These are phyloP conservation scores for Calonectria hawksworthii DNA, from an alignment of 2,329 filamentous ascomycete species.

Conservation along the genomic window DNA sequence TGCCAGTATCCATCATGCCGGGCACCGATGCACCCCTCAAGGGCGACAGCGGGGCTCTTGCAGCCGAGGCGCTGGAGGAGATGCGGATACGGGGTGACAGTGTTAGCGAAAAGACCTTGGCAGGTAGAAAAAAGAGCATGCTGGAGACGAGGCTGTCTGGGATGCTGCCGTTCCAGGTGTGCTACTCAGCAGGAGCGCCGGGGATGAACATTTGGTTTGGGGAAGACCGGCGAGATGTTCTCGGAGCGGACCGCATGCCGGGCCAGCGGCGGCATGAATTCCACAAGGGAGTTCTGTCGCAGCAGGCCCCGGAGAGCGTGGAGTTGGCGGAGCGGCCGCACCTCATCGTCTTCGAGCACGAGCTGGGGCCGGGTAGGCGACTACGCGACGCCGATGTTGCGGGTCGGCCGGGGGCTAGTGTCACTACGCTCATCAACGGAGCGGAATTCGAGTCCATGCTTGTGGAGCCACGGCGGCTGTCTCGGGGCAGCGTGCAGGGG, in stretches of 20 bases:
- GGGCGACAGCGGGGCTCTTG: constrained; percentile 28
- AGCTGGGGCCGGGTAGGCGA: constrained; percentile 4
- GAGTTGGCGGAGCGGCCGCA: constrained; percentile 30
- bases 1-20: constrained; percentile 40
- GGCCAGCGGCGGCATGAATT: constrained; percentile 42
- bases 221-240: constrained; percentile 43
- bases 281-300: constrained; percentile 30
- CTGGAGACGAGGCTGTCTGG: constrained; percentile 40
- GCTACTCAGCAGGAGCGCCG: constrained; percentile 39
- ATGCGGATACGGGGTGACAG: constrained; percentile 29
- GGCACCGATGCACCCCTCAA: constrained; percentile 3
- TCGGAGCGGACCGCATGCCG: constrained; percentile 46
- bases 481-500: neutral
- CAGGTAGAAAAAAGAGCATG: constrained; percentile 24
- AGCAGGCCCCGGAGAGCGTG: neutral
- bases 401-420: constrained; percentile 30
- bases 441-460: constrained; percentile 5
- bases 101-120: constrained; percentile 36
- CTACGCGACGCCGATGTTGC: constrained; percentile 36
- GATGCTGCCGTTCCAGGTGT: constrained; percentile 45
- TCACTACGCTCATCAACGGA: constrained; percentile 30
- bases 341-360: constrained; percentile 35
- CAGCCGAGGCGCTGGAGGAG: constrained; percentile 5
- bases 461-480: constrained; percentile 29
- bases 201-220: constrained; percentile 42